Evolutionary conservation across 2,329 filamentous ascomycete genomes (phyloP).

Genomic region (Cladosporium colombiae): DNA sequence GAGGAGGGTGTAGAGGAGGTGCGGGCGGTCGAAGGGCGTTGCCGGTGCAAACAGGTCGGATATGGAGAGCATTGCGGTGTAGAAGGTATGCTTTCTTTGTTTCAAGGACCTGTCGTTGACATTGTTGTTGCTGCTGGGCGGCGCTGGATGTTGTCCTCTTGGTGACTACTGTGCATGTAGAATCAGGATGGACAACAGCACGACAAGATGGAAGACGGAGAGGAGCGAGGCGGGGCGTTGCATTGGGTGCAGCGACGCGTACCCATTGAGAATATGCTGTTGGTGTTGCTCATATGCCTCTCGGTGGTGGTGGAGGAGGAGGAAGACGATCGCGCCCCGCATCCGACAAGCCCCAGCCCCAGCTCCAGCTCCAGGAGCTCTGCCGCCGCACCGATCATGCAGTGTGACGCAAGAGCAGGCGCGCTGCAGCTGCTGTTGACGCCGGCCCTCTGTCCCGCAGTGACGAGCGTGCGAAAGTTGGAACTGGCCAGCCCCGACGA

Average conservation of each 20-base stretch:
- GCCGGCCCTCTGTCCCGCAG: conserved; percentile 2
- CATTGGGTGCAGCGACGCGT: neutral
- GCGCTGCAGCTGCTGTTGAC: neutral
- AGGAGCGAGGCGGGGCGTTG: neutral
- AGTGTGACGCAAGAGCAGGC: conserved; percentile 14
- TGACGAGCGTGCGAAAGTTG: conserved; percentile 4
- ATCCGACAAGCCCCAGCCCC: neutral
- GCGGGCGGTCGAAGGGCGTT: conserved; percentile 25
- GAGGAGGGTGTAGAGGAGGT: conserved; percentile 35
- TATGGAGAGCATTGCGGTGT: conserved; percentile 15
- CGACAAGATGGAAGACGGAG: neutral
- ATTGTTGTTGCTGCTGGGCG: conserved; percentile 14
- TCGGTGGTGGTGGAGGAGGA: neutral
- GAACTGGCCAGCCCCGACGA: neutral
- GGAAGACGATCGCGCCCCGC: neutral
- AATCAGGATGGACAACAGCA: neutral
- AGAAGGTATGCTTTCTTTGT: neutral
- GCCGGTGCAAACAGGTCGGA: conserved; percentile 18
- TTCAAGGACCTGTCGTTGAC: conserved; percentile 7
- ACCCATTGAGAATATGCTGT: conserved; percentile 1
- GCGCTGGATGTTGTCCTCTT: neutral
- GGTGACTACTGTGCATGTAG: too few species aligned
- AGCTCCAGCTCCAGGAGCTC: neutral
- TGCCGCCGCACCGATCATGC: neutral
- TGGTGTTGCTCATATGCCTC: neutral